A percentile compares a stretch with the other conserved stretches of the same genome.
These are phyloP conservation scores for Brettanomyces nanus DNA, from an alignment of 805 yeast genomes.

Conservation along the genomic window DNA sequence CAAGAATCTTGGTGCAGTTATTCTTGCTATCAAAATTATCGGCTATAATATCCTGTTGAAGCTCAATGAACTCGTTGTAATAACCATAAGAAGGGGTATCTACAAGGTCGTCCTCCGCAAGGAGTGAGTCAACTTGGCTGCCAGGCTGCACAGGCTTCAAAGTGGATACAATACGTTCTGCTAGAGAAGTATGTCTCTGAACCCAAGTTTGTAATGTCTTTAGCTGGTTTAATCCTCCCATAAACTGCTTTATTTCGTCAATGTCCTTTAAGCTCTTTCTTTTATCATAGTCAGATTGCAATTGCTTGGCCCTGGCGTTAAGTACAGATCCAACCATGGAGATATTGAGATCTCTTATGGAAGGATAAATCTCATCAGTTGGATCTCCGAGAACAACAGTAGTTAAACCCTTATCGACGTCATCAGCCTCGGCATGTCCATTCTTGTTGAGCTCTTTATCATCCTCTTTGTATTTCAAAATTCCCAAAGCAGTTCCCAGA, in stretches of 20 bases:
- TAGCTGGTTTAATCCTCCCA: constrained; percentile 56
- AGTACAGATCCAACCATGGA: constrained; percentile 69
- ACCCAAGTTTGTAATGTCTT: constrained; percentile 62
- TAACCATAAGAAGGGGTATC: constrained; percentile 15
- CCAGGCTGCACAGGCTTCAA: constrained; percentile 27
- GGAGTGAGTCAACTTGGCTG: constrained; percentile 14
- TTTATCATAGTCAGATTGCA: constrained; percentile 62
- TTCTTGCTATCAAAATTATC: constrained; percentile 37
- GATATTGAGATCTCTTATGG: constrained; percentile 62
- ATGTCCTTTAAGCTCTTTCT: constrained; percentile 50
- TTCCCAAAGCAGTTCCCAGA: constrained; percentile 40
- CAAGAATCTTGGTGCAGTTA: constrained; percentile 31
- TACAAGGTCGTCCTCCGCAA: constrained; percentile 9
- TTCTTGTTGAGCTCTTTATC: constrained; percentile 7
- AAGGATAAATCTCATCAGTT: constrained; percentile 40
- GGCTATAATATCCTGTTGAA: constrained; percentile 65
- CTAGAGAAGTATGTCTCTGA: constrained; percentile 65
- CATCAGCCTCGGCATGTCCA: not conserved
- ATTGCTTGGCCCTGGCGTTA: constrained; percentile 58
- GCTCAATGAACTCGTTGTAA: constrained; percentile 41
- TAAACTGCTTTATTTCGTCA: constrained; percentile 63
- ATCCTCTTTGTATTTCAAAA: constrained; percentile 9
- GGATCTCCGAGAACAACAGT: constrained; percentile 21
- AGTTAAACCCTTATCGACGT: not conserved
- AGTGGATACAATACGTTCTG: constrained; percentile 48